Conservation (phyloP, 1,284 basidiomycete genomes). For the Pulchroboletus neoregius region DNA sequence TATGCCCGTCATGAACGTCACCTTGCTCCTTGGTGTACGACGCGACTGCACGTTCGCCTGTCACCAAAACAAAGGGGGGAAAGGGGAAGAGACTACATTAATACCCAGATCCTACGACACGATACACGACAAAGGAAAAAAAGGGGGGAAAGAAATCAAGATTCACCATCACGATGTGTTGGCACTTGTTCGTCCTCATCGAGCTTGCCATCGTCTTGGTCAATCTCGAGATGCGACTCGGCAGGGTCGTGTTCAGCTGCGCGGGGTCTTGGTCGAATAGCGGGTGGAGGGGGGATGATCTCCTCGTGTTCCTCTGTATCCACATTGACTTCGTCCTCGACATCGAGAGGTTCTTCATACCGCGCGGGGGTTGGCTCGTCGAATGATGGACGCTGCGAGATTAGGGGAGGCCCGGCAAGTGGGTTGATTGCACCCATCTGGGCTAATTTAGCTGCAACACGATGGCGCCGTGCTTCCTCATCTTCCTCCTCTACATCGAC, state of each 20-base stretch:
- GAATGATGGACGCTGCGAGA: conserved; percentile 31
- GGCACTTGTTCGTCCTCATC: conserved; percentile 21
- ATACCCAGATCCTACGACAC: conserved; percentile 32
- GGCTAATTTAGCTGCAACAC: conserved; percentile 58
- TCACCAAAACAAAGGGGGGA: conserved; percentile 11
- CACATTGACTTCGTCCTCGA: conserved; percentile 24
- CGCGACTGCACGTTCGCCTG: conserved; percentile 21
- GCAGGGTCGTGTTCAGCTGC: conserved; percentile 5
- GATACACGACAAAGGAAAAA: conserved; percentile 20
- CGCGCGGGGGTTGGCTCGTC: conserved; percentile 7
- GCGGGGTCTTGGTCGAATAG: conserved; percentile 10
- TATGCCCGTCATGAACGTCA: conserved; percentile 4
- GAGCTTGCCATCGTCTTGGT: conserved; percentile 20
- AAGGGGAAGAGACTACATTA: conserved; percentile 25
- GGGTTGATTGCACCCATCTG: conserved; percentile 68
- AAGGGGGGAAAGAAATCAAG: conserved; percentile 34
- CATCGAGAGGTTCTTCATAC: conserved; percentile 9
- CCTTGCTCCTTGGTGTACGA: conserved; percentile 15
- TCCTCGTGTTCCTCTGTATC: conserved; percentile 22
- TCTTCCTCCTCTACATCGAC: conserved; percentile 48
- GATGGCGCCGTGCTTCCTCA: conserved; percentile 48
- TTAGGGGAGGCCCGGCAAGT: conserved; percentile 39
- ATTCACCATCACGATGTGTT: conserved; percentile 51
- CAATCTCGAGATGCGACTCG: conserved; percentile 6
- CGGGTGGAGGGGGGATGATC: conserved; percentile 13